Evolutionary conservation across 441 rosid genomes (phyloP), one percentile per base, ranked within the genome.

Genomic region (Dalechampia spathulata): DNA sequence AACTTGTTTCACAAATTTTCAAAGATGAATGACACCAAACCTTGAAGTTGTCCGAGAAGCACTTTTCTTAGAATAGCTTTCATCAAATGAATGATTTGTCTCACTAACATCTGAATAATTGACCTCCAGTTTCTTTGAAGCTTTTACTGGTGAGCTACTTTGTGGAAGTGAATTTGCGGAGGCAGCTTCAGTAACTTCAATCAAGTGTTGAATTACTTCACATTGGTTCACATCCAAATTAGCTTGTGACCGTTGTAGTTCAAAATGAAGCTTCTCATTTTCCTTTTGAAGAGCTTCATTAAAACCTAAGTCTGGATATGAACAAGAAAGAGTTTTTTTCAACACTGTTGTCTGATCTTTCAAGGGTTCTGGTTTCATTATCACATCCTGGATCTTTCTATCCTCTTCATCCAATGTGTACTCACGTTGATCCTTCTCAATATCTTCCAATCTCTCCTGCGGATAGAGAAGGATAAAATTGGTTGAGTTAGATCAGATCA

Each of bases 351-450:
- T 65, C 6, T 79, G 87, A 57, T 83, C 77, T 66, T 59, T 71
- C 6, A 83, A 70, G 11, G 89, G 80, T 27, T 84, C 96, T 21
- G 85, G 85, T 53, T 79, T 81, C 74, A 92, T 23, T 38, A 92
- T 84, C 48, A 85, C 77, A 72, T 77, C 79, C 62, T 92, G 98
- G 68, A 88, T 78, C 69, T 72, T 78, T 67, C 77, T 82, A 56
- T 92, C 96, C 69, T 88, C 98, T 56, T 84, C 91, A 49, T 92
- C 98, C 30, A 92, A 66, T n/a, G 90, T 92, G 63, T 88, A 92
- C 70, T 88, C 96, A 9, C 76, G 62, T 49, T 88, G 93, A 86
- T 91, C 95, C 72, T 52, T 70, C 74, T 84, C 95, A 52, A 92
- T 88, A 67, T 61, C 70, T 67, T 88, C 90, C 11, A 92, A 51